Percentiles rank a stretch among this genome's conserved stretches.
phyloP scores from a whole-genome alignment of 1,284 basidiomycete genomes.

The Termitomyces sp. region DNA sequence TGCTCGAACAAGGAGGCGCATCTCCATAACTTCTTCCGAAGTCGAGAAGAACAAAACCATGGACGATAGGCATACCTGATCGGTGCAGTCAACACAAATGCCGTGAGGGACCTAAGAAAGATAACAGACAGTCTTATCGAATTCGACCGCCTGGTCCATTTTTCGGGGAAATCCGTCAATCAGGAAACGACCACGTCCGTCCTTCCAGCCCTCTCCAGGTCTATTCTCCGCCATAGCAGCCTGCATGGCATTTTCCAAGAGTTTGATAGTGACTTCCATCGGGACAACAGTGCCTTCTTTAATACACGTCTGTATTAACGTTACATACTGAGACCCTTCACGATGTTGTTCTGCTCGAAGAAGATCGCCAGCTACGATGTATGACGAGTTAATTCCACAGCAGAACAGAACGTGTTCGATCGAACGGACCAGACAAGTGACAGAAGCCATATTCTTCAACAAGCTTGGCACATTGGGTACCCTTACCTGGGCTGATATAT shows the following conservation, averaged over 20 bases:
- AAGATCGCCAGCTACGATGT: slow-evolving; percentile 81
- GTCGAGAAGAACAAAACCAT: slow-evolving; percentile 89
- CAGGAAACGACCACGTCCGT: slow-evolving; percentile 82
- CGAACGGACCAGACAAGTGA: slow-evolving; percentile 80
- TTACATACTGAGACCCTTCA: slow-evolving; percentile 80
- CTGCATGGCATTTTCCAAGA: slow-evolving; percentile 91
- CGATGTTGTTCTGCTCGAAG: slow-evolving; percentile 92
- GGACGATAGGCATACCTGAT: slow-evolving; percentile 74
- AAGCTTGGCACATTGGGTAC: slow-evolving; percentile 88
- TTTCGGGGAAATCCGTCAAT: slow-evolving; percentile 98
- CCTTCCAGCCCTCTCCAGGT: slow-evolving; percentile 58
- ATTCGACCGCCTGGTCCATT: slow-evolving; percentile 96
- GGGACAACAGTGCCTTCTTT: slow-evolving; percentile 94
- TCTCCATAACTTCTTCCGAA: slow-evolving; percentile 84
- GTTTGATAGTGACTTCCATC: slow-evolving; percentile 94
- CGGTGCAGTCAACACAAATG: slow-evolving; percentile 3
- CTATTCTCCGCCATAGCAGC: slow-evolving; percentile 49
- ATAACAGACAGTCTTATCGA: slow-evolving; percentile 77
- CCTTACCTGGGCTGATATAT: slow-evolving; percentile 68
- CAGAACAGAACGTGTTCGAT: neutral
- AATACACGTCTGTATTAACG: slow-evolving; percentile 87
- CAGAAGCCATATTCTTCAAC: slow-evolving; percentile 89
- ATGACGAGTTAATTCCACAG: slow-evolving; percentile 1
- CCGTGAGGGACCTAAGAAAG: neutral
- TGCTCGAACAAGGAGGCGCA: slow-evolving; percentile 82